phyloP scores from a whole-genome alignment of 352 stramenopile genomes.

The Globisporangium rhizosaccharum region DNA sequence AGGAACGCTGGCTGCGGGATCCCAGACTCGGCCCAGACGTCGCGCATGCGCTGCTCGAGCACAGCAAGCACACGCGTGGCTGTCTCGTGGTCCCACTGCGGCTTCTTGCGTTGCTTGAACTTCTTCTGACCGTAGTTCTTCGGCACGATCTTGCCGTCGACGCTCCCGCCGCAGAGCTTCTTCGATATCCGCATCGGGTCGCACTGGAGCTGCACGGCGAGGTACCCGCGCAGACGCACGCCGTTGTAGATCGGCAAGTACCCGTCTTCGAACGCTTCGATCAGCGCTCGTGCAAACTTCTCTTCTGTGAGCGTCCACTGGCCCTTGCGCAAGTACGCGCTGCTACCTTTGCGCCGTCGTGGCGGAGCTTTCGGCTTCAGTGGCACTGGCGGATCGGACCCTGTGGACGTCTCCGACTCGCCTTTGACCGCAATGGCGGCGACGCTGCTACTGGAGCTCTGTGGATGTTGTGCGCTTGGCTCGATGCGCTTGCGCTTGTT shows the following conservation, averaged over 20 bases:
- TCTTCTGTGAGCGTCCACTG: slow-evolving; percentile 74
- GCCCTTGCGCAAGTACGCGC: slow-evolving; percentile 66
- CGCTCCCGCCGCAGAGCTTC: slow-evolving; percentile 65
- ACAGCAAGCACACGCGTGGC: slow-evolving; percentile 29
- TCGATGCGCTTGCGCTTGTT: slow-evolving; percentile 13
- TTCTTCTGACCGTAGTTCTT: slow-evolving; percentile 83
- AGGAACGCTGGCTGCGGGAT: slow-evolving; percentile 44
- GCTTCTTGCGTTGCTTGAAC: slow-evolving; percentile 64
- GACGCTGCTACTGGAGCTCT: neutral
- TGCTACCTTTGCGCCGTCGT: slow-evolving; percentile 46
- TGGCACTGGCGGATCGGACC: no score
- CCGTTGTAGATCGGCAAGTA: slow-evolving; percentile 71
- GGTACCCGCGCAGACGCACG: slow-evolving; percentile 64
- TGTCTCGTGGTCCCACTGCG: slow-evolving; percentile 44
- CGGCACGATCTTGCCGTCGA: slow-evolving; percentile 61
- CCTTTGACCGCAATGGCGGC: no score
- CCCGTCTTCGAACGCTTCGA: slow-evolving; percentile 69
- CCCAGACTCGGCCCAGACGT: slow-evolving; percentile 53
- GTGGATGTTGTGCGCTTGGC: neutral
- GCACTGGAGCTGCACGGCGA: slow-evolving; percentile 72
- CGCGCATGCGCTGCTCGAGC: slow-evolving; percentile 44
- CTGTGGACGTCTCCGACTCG: no score
- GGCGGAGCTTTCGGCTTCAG: slow-evolving; percentile 2
- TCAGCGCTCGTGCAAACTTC: slow-evolving; percentile 44
- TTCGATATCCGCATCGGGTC: slow-evolving; percentile 82